Evolutionary conservation across 108 stramenopile species (phyloP), one percentile per base, ranked within the genome.

Genomic region (Cyclotella choctawhatcheeana): DNA sequence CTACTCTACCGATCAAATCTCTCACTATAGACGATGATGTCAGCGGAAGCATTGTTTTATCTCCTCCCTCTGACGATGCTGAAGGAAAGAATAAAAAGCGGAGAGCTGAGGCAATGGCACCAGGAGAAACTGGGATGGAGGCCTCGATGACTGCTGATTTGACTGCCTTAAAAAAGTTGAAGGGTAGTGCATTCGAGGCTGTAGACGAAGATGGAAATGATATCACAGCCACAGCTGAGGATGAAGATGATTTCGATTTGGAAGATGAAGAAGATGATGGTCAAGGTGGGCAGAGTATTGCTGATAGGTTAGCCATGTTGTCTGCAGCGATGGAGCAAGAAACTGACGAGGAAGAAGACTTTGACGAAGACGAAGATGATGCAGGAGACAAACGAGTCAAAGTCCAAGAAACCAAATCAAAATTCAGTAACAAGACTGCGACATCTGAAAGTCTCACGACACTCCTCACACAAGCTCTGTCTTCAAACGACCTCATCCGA

Each of bases 311-410:
- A 73, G 77, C 77, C 16, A 51, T 79, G 37, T 72, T 82, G 18
- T 75, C 82, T 20, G 79, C 82, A 26, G 82, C 81, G n/a, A 82
- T 79, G 81, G 77, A n/a, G n/a, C n/a, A 73, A 35, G 51, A 68
- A 51, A 52, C 58, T 14, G 76, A 80, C 14, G 72, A 74, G 22
- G 76, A 77, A 24, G 74, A 73, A 2, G 72, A 61, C 18, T 67
- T 58, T 13, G 72, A 82, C 0, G 64, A 73, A 3, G 81, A 78
- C 1, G 63, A 58, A 10, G 62, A 72, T 1, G 58, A 62, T 5
- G 74, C 68, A 0, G 53, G 34, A 34, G 56, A 43, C 14, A 69
- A 51, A n/a, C n/a, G n/a, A 40, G 66, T 10, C 20, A 52, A 55
- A 32, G 37, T 17, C 51, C 30, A 25, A 30, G 51, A 44, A 12